phyloP scores from a whole-genome alignment of 257 asterid genomes.

The Cinchona pubescens region DNA sequence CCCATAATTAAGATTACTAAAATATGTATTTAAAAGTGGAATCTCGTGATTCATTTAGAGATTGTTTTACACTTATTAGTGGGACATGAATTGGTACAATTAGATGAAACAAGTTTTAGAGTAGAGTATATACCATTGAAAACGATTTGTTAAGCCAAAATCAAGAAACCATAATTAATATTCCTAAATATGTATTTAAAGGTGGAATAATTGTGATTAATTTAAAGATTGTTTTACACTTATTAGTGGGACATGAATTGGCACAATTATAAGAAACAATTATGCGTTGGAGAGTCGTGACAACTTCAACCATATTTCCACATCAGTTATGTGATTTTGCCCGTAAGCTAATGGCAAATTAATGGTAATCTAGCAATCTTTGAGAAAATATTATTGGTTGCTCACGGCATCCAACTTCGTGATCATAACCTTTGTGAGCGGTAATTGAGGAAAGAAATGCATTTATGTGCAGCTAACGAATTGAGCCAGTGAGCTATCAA shows the following conservation, averaged over 20 bases:
- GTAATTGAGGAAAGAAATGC: too few relatives aligned
- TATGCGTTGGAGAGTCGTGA: too few relatives aligned
- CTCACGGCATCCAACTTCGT: background rate
- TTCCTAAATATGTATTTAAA: background rate
- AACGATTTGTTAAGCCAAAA: background rate
- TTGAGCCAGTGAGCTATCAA: background rate
- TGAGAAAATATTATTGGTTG: background rate
- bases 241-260: background rate
- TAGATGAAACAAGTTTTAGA: background rate
- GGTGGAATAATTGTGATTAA: background rate
- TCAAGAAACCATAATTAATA: background rate
- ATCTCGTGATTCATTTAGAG: background rate
- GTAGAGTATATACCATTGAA: background rate
- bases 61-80: background rate
- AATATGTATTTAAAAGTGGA: background rate
- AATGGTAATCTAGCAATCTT: background rate
- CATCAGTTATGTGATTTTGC: background rate
- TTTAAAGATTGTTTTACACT: background rate
- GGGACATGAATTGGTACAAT: background rate
- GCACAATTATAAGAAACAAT: background rate
- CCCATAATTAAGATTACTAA: background rate
- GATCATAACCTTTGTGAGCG: too few relatives aligned
- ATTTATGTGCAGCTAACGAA: too few relatives aligned
- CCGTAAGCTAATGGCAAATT: background rate
- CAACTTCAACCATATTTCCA: background rate